Conservation (phyloP, 2,329 filamentous ascomycete species). For the Colletotrichum endophyticum region DNA sequence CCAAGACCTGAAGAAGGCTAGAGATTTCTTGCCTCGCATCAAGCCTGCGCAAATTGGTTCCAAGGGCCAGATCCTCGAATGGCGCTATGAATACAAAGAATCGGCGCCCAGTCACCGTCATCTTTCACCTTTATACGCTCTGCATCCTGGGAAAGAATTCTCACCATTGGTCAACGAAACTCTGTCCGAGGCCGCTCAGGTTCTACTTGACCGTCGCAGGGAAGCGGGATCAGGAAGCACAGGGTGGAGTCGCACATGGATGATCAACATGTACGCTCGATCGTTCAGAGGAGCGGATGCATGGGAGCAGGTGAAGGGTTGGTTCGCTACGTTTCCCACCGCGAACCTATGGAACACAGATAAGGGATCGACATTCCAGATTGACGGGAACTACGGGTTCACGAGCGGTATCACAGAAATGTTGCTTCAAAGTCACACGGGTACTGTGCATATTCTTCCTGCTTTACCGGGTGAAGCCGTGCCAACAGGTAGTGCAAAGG, state of each 20-base stretch:
- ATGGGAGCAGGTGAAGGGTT: slow-evolving; percentile 35
- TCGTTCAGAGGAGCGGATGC: slow-evolving; percentile 25
- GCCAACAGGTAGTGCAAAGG: background rate
- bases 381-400: slow-evolving; percentile 54
- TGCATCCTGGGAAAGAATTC: slow-evolving; percentile 39
- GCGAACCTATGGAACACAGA: slow-evolving; percentile 42
- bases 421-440: slow-evolving; percentile 42
- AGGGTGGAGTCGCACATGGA: background rate
- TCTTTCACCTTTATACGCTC: slow-evolving; percentile 52
- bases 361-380: slow-evolving; percentile 41
- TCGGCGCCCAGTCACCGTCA: slow-evolving; percentile 54
- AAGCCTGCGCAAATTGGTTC: background rate
- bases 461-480: slow-evolving; percentile 14
- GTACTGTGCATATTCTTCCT: slow-evolving; percentile 28
- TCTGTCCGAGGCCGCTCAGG: slow-evolving; percentile 26
- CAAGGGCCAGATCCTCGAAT: slow-evolving; percentile 9
- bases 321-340: slow-evolving; percentile 40
- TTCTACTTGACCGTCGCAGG: slow-evolving; percentile 1
- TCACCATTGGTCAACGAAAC: slow-evolving; percentile 28
- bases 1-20: background rate
- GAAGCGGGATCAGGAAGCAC: slow-evolving; percentile 20
- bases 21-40: background rate
- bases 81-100: slow-evolving; percentile 34
- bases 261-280: background rate
- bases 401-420: slow-evolving; percentile 48